Percentiles rank a stretch among this genome's conserved stretches.
Conservation (phyloP, 2,329 filamentous ascomycete genomes). For the Gaeumannomyces sp. region DNA sequence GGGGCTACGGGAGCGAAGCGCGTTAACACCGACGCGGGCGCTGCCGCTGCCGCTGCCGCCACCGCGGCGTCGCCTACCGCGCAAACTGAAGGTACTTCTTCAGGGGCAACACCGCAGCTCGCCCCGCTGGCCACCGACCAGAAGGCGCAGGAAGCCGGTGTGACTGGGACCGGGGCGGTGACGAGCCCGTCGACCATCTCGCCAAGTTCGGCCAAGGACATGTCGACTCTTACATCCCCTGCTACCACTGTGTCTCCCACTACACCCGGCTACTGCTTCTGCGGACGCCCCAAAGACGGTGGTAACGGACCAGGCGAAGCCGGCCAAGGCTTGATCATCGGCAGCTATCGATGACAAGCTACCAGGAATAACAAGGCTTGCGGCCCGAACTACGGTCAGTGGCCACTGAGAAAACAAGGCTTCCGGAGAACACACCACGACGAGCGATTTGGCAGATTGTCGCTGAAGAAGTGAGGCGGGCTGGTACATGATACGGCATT, state of each 20-base stretch:
- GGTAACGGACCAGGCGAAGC: constrained; percentile 6
- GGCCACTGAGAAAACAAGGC: not conserved
- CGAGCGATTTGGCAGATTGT: not conserved
- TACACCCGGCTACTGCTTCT: not conserved
- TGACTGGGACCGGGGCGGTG: constrained; percentile 29
- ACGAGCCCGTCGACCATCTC: constrained; percentile 26
- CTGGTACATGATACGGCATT: not conserved
- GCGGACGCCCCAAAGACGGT: not conserved
- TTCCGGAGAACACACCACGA: not conserved
- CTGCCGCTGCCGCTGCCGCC: constrained; percentile 16
- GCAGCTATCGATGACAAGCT: not conserved
- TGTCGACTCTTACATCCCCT: constrained; percentile 3
- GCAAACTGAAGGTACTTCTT: constrained; percentile 11
- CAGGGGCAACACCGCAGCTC: constrained; percentile 17
- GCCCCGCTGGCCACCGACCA: constrained; percentile 22
- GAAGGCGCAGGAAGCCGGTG: constrained; percentile 41
- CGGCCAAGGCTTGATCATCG: not conserved
- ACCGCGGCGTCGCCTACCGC: constrained; percentile 21
- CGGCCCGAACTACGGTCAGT: no score
- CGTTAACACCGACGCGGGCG: constrained; percentile 19
- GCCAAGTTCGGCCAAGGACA: constrained; percentile 18
- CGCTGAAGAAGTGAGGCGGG: not conserved
- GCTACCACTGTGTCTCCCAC: constrained; percentile 2
- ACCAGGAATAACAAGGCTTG: no score
- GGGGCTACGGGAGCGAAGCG: constrained; percentile 40